Evolutionary conservation across 345 rosid genomes (phyloP), one percentile per base, ranked within the genome.

Genomic region (Nasturtium officinale): DNA sequence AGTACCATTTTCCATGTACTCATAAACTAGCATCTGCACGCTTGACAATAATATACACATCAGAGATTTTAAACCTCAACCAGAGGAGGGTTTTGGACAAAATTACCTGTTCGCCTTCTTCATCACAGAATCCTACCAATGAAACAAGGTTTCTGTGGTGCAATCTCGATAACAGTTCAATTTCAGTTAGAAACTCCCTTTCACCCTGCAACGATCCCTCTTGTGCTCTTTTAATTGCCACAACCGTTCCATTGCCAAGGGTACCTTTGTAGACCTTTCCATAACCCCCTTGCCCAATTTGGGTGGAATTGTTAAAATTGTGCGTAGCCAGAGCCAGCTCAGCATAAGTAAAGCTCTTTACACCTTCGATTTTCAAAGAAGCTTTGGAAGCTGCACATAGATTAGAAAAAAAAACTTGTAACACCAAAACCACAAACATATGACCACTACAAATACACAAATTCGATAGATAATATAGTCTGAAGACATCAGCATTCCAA

Each of bases 211-310:
- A 82, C 4, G 97, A 95, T 69, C 92, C 84, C 77, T 89, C 91
- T 70, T 86, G 85, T 48, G 99, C 97, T 21, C 99, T 91, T 78
- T 95, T 95, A 65, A 91, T 86, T 26, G 99, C 97, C 65, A 91
- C 99, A 73, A 83, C 78, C n/a, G 55, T 66, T 40, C 97, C 95
- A 80, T 82, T 87, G 15, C 81, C 83, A 51, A 95, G 73, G 26
- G 78, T 78, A 21, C 99, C 99, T 95, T 59, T 86, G 77, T 87
- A 91, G 45, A 95, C 99, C 74, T 82, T 95, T 58, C 99, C 99
- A 26, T 91, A 95, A n/a, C 99, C 99, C 43, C 99, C 99, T 84
- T 85, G 90, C 66, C 99, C 99, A 65, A 90, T 87, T 79, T 87
- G 90, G 71, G 82, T 43, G 15, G 91, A 86, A 81, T 63, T 77